Evolutionary conservation across 371 early-diverging fungal genomes (phyloP), one percentile per base, ranked within the genome.

Genomic region (Mucor sp.): DNA sequence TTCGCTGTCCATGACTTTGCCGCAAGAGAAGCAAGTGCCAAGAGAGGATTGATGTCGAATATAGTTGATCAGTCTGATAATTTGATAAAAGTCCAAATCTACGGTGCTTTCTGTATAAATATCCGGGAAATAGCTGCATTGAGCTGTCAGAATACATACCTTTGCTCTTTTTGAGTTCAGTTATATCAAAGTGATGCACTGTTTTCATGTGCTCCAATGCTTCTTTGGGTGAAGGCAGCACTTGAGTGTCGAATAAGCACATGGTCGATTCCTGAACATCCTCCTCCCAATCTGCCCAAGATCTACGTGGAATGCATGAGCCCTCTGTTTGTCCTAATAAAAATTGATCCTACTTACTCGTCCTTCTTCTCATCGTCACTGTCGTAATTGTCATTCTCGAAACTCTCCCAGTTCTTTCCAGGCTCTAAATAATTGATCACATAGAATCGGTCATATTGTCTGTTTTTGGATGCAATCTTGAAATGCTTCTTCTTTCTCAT

Each of bases 401-500:
- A 90, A 35, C 80, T 87, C 77, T 95, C 95, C 95, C 96, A 94
- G 83, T 93, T 93, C 75, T 93, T 93, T 47, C 95, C 95, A 3
- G 95, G 94, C 72, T 97, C 95, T 62, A 92, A 68, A 66, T 96
- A 97, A 72, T 98, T 98, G 74, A 96, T 90, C n/a, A 98, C 89
- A 73, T 97, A 98, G 77, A 94, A 97, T 37, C 93, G 89, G 76
- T 98, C 98, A 62, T 97, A 98, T 37, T 91, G 85, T 64, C 91
- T 88, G 77, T 97, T 97, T 50, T 89, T 89, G 23, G 96, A 85
- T 63, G 91, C 91, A 77, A 97, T 95, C 83, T 94, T 94, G 81
- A 97, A 97, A 77, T 97, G 97, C 86, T 95, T 97, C 92, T 98
- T 98, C 85, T 98, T 98, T 71, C 97, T 91, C 97, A 98, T 96